These are phyloP conservation scores for Phycomyces nitens DNA, from an alignment of 192 early-diverging fungal species.

Conservation along the genomic window DNA sequence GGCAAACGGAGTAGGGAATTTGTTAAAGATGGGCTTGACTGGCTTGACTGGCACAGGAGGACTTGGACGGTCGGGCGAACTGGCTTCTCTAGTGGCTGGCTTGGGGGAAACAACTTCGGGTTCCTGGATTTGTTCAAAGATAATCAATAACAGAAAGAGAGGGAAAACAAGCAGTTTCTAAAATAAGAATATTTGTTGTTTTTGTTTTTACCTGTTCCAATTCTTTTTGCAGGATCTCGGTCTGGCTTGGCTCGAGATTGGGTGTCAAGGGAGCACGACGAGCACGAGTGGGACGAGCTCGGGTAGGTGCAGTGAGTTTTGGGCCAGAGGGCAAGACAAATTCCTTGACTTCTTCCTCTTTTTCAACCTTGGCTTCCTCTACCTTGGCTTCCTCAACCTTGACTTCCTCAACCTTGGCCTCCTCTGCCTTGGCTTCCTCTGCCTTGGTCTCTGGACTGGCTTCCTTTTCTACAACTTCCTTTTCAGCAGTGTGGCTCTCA, in stretches of 20 bases:
- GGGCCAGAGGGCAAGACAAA: conserved; percentile 20
- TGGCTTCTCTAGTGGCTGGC: conserved; percentile 1
- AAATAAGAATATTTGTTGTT: background rate
- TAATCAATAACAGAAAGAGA: no score
- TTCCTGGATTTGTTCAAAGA: background rate
- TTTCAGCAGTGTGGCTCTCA: background rate
- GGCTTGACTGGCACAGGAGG: conserved; percentile 33
- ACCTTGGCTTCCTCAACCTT: background rate
- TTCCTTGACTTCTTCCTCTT: conserved; percentile 1
- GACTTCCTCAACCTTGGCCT: background rate
- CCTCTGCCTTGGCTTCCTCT: background rate
- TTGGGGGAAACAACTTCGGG: background rate
- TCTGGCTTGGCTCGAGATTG: conserved; percentile 26
- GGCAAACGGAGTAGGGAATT: conserved; percentile 39
- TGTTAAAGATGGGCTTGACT: conserved; percentile 38
- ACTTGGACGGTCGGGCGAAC: background rate
- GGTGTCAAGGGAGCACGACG: conserved; percentile 17
- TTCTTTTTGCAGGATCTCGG: conserved; percentile 25
- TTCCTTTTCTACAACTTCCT: no score
- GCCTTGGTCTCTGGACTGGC: background rate
- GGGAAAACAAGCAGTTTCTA: no score
- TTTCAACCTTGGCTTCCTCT: background rate
- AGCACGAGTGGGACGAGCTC: conserved; percentile 14
- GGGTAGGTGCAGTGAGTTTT: conserved; percentile 22
- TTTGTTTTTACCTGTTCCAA: conserved; percentile 10